Base-by-base conservation (phyloP, 192 early-diverging fungal genomes). In the Haplosporangium gracile region DNA sequence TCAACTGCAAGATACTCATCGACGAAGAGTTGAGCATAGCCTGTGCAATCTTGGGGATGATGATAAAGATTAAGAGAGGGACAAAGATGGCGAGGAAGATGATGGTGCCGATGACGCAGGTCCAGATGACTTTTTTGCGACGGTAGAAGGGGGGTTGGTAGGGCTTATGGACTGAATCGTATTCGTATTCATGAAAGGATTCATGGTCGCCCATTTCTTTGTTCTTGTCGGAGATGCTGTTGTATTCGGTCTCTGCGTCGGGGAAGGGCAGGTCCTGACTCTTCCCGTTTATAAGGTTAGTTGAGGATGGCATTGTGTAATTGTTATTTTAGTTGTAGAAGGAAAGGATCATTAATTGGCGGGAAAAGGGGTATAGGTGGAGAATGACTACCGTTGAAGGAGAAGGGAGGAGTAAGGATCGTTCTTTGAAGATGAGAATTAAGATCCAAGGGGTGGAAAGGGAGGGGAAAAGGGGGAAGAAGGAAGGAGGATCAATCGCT, bases 1-100 rank as follows among this genome's bases (percentile, higher is more conserved):
- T 85, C 43, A 85, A 32, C 39, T 85, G 82, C 0, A 42, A 18
- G 57, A 85, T 76, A n/a, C 71, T 34, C 82, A 85, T 85, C 0
- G 72, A 55, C 0, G 82, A 57, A 11, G 82, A 79, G 43, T 85
- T 79, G 22, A 85, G 68, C 53, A 85, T 36, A 0, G 57, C 16
- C 71, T 85, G 82, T 0, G 82, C 82, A 39, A 85, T 74, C 74
- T 85, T 85, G 57, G 82, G 82, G 40, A 85, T 47, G 29, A 85
- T 85, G 29, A 85, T 53, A 53, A 91, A 87, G 70, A 92, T 65
- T 9, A 91, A 60, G 16, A 93, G 63, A 32, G 87, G 88, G 26
- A 93, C 70, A 22, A 92, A 78, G 26, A 90, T 85, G 39, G 89
- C 85, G 18, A 89, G n/a, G 13, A 90, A 43, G 68, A 93, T 74